Evolutionary conservation across 2,329 filamentous ascomycete species (phyloP), one percentile per base, ranked within the genome.

Genomic region (Fusarium avenaceum): DNA sequence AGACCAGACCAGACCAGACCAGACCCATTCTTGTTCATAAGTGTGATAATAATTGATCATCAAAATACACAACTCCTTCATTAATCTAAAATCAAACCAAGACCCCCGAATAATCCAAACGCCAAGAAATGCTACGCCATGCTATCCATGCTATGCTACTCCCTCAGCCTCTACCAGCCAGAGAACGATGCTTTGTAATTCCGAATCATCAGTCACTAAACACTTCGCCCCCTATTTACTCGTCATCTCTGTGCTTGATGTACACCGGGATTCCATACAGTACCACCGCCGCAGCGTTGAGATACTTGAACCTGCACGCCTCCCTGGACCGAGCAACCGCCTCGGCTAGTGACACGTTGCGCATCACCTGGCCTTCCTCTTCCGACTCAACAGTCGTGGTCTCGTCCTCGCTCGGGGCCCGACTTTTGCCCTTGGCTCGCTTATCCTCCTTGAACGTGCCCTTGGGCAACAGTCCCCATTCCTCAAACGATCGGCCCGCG

Each of bases 221-320:
- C 43, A 38, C 35, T 50, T 47, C 56, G 53, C 53, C 57, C 57
- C 59, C 52, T 57, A 53, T 64, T 54, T 57, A 69, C 49, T 67
- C 67, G 53, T 67, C 74, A 62, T 75, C 56, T 35, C 42, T 63
- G 56, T 63, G 75, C 47, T 79, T 80, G 69, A 97, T 84, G 80
- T 94, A 97, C 66, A 97, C 93, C 30, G 96, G 96, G 76, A 99
- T 91, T 17, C 96, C 96, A 82, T 98, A 99, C 53, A 98, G 90
- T 69, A 96, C 94, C 24, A 96, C 93, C 38, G 95, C 94, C 13
- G 95, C 96, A 1, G 94, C 96, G 74, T 97, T 99, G 72, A 99
- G 82, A 82, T 97, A 98, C 76, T 88, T 88, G 81, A 99, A 87
- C 71, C 92, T 89, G 80, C 96, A 98, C n/a, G 89, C 90, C 62